These are phyloP conservation scores for Mucor mucedo DNA, from an alignment of 371 early-diverging fungal genomes.

Conservation along the genomic window DNA sequence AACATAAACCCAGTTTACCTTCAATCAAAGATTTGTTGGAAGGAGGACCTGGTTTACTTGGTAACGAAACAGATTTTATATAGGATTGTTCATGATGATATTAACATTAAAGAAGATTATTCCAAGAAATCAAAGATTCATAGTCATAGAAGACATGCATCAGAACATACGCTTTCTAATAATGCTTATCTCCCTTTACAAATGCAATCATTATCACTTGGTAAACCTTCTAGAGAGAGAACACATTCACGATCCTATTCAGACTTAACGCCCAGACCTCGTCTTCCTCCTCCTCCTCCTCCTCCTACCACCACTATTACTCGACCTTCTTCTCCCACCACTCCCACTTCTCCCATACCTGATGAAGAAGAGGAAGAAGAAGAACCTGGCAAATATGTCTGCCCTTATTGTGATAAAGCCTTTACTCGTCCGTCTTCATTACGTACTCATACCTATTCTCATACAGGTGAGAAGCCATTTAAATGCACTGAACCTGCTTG, in stretches of 20 bases:
- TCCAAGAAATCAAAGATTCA: conserved; percentile 1
- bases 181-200: conserved; percentile 6
- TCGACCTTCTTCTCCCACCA: conserved; percentile 9
- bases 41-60: conserved; percentile 28
- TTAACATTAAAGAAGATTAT: conserved; percentile 4
- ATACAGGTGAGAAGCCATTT: conserved; percentile 81
- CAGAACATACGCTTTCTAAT: conserved; percentile 15
- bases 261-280: conserved; percentile 50
- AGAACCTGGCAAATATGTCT: conserved; percentile 51
- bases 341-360: conserved; percentile 9
- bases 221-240: conserved; percentile 15
- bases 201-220: conserved; percentile 20
- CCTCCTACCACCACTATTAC: not conserved
- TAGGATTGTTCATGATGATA: not conserved
- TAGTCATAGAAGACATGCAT: conserved; percentile 21
- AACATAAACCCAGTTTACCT: conserved; percentile 20
- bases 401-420: conserved; percentile 65
- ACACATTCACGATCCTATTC: conserved; percentile 52
- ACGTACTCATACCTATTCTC: conserved; percentile 70
- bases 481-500: conserved; percentile 66
- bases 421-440: conserved; percentile 77
- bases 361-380: not conserved
- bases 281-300: no score
- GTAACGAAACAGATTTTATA: conserved; percentile 4
- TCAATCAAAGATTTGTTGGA: conserved; percentile 23